Evolutionary conservation across 257 asterid genomes (phyloP), one percentile per base, ranked within the genome.

Genomic region (Nicotiana obtusifolia): DNA sequence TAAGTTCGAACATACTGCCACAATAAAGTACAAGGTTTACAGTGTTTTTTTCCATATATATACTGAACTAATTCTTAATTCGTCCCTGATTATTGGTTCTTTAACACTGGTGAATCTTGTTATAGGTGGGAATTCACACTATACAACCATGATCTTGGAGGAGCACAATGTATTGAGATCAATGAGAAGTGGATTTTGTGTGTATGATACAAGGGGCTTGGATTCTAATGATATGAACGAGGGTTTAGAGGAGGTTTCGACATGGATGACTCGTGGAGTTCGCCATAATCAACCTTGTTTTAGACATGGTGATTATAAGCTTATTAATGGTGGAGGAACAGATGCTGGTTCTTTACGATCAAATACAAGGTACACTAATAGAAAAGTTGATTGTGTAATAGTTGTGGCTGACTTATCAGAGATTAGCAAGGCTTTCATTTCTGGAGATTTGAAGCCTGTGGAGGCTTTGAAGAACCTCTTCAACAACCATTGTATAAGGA

Each of bases 161-260:
- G 95, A 93, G 78, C 97, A 91, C 88, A 91, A 90, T 20, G 95
- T 93, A 14, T 49, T 90, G 64, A 90, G 97, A 64, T 93, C 97
- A 22, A 87, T 88, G 35, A 81, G 90, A 69, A 88, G 86, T 49
- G 97, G 97, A 17, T 89, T 93, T 41, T 93, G 95, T 7, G 91
- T 93, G 41, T 91, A 84, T 17, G 97, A 91, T 85, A 82, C 97
- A 0, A 86, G 97, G 81, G 97, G 97, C 1, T 80, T 93, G 17
- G 88, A 90, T 64, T 78, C 31, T 16, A 65, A 60, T 57, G 86
- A 19, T 14, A 81, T 89, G 88, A 80, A 73, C 1, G 93, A 88
- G 16, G 92, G 90, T 3, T 19, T 91, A 6, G 90, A 89, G 9
- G 89, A 89, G 86, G 86, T 93, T 37, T 86, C 88, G 1, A 37